Base-by-base conservation (phyloP, 2,329 filamentous ascomycete species). In the Xylariaceae sp. region DNA sequence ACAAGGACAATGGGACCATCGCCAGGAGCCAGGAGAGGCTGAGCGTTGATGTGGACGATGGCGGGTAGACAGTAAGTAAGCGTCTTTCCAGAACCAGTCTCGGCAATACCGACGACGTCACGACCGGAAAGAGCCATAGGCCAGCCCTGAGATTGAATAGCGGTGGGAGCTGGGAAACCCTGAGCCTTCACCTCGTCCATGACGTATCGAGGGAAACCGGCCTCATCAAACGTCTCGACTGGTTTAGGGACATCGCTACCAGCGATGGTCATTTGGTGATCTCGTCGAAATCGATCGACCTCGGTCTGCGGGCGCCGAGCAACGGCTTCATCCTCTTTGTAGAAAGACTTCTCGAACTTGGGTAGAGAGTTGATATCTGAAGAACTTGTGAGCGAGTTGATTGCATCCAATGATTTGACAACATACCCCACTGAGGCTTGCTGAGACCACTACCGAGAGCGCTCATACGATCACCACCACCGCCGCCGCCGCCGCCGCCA, bases 331-430 rank as follows among this genome's bases (percentile, higher is more conserved):
- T 93, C 83, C 71, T 97, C 93, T 74, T 97, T 95, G 80, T 98
- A 98, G 73, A 98, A 98, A 8, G 87, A 90, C 72, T 98, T 98
- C 66, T 98, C 93, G 71, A 98, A 98, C 69, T 97, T 97, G 57
- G 93, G 91, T 34, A 98, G 63, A 6, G 83, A 66, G 60, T 66
- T 74, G 40, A 93, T 58, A 64, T 98, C 93, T 93, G 53, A 26
- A 11, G 6, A 26, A 26, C 6, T 6, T 11, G 22, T 16, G 37
- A 29, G 6, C 18, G 44, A 62, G 57, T 53, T 62, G 22, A 26
- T 57, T 50, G 48, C 39, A 11, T 26, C 11, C 6, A 26, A 26
- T 26, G 22, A 26, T 11, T 32, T 17, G n/a, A 32, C 6, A n/a
- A 76, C 85, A 66, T 72, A 91, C 87, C 87, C 87, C 87, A 98